Percentiles rank a stretch among this genome's conserved stretches.
Conservation (phyloP, 2,329 filamentous ascomycete genomes). For the Penicillium sp. region DNA sequence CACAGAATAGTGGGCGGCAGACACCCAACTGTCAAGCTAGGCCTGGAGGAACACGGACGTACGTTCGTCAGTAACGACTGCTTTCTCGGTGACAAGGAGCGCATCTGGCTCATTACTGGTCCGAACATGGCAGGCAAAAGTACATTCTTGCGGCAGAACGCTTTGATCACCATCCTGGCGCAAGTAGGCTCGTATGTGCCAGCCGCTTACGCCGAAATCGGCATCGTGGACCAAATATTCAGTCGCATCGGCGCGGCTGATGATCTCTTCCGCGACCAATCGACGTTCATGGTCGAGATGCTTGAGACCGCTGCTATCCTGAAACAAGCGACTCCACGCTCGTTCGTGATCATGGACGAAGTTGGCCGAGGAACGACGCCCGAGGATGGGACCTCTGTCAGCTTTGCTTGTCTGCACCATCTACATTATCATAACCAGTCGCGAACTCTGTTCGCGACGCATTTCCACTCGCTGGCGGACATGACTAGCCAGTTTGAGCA, state of each 20-base stretch:
- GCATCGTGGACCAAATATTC: constrained; percentile 94
- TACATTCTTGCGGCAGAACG: constrained; percentile 94
- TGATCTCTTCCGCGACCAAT: constrained; percentile 91
- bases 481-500: constrained; percentile 64
- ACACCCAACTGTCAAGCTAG: constrained; percentile 89
- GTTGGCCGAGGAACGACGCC: constrained; percentile 93
- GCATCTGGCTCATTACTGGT: constrained; percentile 69
- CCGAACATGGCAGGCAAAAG: constrained; percentile 99
- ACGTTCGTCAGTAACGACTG: constrained; percentile 87
- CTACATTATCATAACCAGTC: constrained; percentile 77
- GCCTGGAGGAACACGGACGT: constrained; percentile 77
- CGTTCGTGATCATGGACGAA: constrained; percentile 98
- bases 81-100: constrained; percentile 76
- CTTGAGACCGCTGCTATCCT: constrained; percentile 92
- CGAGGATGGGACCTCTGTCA: constrained; percentile 86
- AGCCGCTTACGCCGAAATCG: constrained; percentile 81
- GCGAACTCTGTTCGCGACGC: constrained; percentile 88
- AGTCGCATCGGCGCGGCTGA: constrained; percentile 92
- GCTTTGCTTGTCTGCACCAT: constrained; percentile 85
- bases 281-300: constrained; percentile 99
- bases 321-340: constrained; percentile 77
- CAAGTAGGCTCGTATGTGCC: constrained; percentile 94
- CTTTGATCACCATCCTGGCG: constrained; percentile 88
- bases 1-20: constrained; percentile 84
- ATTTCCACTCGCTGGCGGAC: constrained; percentile 86